A percentile compares a stretch with the other conserved stretches of the same genome.
phyloP scores from a whole-genome alignment of 805 yeast species.

The Ogataea methanolica region DNA sequence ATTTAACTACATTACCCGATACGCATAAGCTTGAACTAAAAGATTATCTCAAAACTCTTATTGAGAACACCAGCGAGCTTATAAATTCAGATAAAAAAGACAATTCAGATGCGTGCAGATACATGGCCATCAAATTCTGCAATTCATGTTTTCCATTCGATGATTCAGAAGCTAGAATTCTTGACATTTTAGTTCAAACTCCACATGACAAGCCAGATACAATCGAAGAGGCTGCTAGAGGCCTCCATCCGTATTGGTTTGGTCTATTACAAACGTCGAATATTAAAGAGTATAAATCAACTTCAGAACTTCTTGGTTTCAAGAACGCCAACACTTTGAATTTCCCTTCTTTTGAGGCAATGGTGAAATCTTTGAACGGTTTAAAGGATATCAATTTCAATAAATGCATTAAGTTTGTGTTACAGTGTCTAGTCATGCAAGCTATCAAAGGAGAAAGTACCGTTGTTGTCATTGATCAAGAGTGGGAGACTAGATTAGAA shows the following conservation, averaged over 20 bases:
- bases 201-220: slow-evolving; percentile 61
- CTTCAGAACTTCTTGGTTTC: slow-evolving; percentile 20
- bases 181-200: slow-evolving; percentile 59
- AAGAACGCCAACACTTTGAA: slow-evolving; percentile 23
- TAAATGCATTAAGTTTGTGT: slow-evolving; percentile 46
- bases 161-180: slow-evolving; percentile 61
- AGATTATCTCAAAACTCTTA: slow-evolving; percentile 21
- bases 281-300: slow-evolving; percentile 36
- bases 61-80: slow-evolving; percentile 23
- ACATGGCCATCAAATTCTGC: slow-evolving; percentile 58
- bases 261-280: slow-evolving; percentile 45
- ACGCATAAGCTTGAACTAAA: slow-evolving; percentile 40
- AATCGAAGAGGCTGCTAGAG: slow-evolving; percentile 72
- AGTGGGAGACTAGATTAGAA: slow-evolving; percentile 67
- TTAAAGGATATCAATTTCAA: slow-evolving; percentile 18
- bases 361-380: slow-evolving; percentile 30
- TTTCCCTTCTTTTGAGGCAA: slow-evolving; percentile 53
- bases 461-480: slow-evolving; percentile 61
- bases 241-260: slow-evolving; percentile 83
- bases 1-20: slow-evolving; percentile 36
- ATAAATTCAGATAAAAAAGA: slow-evolving; percentile 17
- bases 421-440: slow-evolving; percentile 62
- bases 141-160: slow-evolving; percentile 61
- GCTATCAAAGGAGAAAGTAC: slow-evolving; percentile 49
- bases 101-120: slow-evolving; percentile 49